Conservation (phyloP, 352 stramenopile genomes). For the Phytopythium boreale region DNA sequence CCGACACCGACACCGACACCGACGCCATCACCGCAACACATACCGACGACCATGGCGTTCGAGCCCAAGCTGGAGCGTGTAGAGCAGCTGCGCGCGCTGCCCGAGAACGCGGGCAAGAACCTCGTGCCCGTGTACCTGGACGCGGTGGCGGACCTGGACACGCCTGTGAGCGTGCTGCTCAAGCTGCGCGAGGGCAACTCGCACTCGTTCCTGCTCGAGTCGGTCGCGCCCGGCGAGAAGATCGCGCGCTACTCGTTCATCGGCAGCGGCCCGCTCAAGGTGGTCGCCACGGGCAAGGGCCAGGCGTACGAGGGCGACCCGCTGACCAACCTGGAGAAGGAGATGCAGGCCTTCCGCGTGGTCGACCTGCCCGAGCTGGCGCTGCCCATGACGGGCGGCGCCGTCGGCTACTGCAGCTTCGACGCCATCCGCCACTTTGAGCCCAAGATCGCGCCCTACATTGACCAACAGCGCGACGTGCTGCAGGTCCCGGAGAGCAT, state of each 20-base stretch:
- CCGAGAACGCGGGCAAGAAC: conserved; percentile 78
- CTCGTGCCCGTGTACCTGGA: conserved; percentile 84
- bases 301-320: conserved; percentile 65
- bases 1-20: background rate
- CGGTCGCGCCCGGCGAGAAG: conserved; percentile 79
- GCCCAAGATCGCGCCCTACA: conserved; percentile 71
- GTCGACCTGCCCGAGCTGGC: conserved; percentile 69
- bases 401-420: conserved; percentile 87
- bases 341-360: conserved; percentile 74
- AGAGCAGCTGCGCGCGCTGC: conserved; percentile 44
- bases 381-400: conserved; percentile 84
- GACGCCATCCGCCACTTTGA: conserved; percentile 89
- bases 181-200: conserved; percentile 76
- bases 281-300: conserved; percentile 63
- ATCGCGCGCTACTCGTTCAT: conserved; percentile 90
- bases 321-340: conserved; percentile 68
- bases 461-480: conserved; percentile 75
- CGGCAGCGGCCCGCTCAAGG: conserved; percentile 76
- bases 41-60: conserved; percentile 43
- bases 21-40: background rate
- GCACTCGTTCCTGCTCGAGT: conserved; percentile 88
- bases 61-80: conserved; percentile 63
- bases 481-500: conserved; percentile 84
- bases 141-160: conserved; percentile 83
- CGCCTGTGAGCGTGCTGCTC: conserved; percentile 85